Percentiles rank a stretch among this genome's conserved stretches.
Conservation (phyloP, 495 filamentous ascomycete genomes). For the Penicillium flavigenum region DNA sequence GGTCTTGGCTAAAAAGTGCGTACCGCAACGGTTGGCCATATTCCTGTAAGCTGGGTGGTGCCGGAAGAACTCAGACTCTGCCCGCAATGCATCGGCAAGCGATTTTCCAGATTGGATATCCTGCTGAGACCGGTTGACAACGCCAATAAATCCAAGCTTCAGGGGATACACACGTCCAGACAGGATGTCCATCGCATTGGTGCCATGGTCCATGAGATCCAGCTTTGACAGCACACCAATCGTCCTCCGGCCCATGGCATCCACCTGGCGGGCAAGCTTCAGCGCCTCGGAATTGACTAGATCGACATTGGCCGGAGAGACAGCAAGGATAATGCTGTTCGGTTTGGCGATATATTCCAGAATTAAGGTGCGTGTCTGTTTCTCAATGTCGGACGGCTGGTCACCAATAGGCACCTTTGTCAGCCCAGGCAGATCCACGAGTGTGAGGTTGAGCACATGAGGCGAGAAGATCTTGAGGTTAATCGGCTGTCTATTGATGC, state of each 20-base stretch:
- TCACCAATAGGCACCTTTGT: constrained; percentile 99
- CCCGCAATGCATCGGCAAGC: constrained; percentile 81
- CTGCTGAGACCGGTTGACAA: constrained; percentile 97
- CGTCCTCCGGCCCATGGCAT: constrained; percentile 89
- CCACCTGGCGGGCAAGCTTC: constrained; percentile 95
- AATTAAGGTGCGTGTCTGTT: constrained; percentile 95
- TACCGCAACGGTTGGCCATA: constrained; percentile 91
- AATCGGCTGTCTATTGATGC: constrained; percentile 95
- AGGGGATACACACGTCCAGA: constrained; percentile 94
- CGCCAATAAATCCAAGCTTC: constrained; percentile 96
- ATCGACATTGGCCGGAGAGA: constrained; percentile 97
- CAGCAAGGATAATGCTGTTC: constrained; percentile 95
- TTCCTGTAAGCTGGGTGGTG: constrained; percentile 97
- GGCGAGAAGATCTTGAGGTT: constrained; percentile 99
- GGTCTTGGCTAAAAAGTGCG: constrained; percentile 92
- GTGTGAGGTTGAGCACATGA: constrained; percentile 90
- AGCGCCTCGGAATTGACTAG: constrained; percentile 98
- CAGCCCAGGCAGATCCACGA: constrained; percentile 93
- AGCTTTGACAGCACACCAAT: constrained; percentile 98
- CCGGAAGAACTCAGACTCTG: constrained; percentile 93
- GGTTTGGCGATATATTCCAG: constrained; percentile 99
- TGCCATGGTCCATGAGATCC: constrained; percentile 98
- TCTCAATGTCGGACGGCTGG: constrained; percentile 97
- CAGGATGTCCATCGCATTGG: constrained; percentile 95
- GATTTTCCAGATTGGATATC: constrained; percentile 96